These are phyloP conservation scores for Coemansia sp. DNA, from an alignment of 192 early-diverging fungal genomes.

Conservation along the genomic window DNA sequence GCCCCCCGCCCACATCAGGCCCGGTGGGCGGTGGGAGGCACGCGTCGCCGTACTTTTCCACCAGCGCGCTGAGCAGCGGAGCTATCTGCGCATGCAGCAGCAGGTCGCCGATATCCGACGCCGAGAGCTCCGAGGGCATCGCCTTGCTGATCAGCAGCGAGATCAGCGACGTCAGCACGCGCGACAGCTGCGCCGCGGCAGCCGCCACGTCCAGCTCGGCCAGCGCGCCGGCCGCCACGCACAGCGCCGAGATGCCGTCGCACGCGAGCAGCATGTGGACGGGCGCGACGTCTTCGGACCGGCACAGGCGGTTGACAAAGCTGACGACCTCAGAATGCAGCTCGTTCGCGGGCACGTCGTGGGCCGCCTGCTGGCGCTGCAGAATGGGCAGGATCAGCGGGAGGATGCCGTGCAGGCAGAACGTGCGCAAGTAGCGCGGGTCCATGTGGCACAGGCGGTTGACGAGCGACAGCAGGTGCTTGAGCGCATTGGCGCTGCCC, in stretches of 20 bases:
- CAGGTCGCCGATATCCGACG: slow-evolving; percentile 37
- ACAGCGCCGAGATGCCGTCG: slow-evolving; percentile 43
- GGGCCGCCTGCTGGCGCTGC: background rate
- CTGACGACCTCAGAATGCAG: slow-evolving; percentile 36
- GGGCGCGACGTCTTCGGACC: slow-evolving; percentile 32
- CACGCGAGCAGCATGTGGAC: slow-evolving; percentile 52
- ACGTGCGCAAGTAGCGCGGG: slow-evolving; percentile 30
- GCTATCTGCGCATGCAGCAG: slow-evolving; percentile 32
- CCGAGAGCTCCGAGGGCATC: slow-evolving; percentile 35
- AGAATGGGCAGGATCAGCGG: slow-evolving; percentile 35
- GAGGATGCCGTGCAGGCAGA: slow-evolving; percentile 47
- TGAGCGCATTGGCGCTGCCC: slow-evolving; percentile 19
- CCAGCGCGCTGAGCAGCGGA: slow-evolving; percentile 17
- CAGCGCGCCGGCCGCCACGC: slow-evolving; percentile 21
- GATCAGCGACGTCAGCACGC: slow-evolving; percentile 36
- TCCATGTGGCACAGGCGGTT: slow-evolving; percentile 51
- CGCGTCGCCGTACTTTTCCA: slow-evolving; percentile 49
- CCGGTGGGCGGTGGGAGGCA: slow-evolving; percentile 38
- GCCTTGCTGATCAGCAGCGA: slow-evolving; percentile 37
- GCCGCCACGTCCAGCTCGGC: slow-evolving; percentile 34
- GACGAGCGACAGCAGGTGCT: slow-evolving; percentile 40
- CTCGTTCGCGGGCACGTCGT: slow-evolving; percentile 12
- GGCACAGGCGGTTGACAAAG: slow-evolving; percentile 41
- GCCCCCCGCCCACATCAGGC: slow-evolving; percentile 15
- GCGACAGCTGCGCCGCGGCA: slow-evolving; percentile 34